Evolutionary conservation across 371 early-diverging fungal genomes (phyloP), one percentile per base, ranked within the genome.

Genomic region (Mucor mucedo): DNA sequence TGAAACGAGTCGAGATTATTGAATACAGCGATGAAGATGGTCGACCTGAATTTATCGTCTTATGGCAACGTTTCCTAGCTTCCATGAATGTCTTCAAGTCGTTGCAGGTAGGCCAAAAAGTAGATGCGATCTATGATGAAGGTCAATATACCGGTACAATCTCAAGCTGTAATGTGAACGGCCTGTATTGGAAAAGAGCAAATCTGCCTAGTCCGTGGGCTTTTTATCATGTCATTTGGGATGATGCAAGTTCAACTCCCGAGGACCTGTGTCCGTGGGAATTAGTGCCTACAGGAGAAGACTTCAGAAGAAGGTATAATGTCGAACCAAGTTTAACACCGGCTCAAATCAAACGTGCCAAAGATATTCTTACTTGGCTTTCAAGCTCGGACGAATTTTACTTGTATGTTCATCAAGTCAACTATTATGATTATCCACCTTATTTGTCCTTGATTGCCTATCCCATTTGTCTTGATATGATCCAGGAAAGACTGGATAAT

Each of bases 11-110:
- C 21, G 77, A 87, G 27, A 78, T 80, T 6, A 76, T 91, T 58
- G 89, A 89, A 60, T 91, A 86, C 63, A 84, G 83, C 50, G 92
- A 91, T 60, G 84, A 86, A 53, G 90, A 89, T 38, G 88, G 85
- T 13, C 78, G 81, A 14, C 90, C 90, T 0, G 92, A 91, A 62
- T 91, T 91, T 60, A 65, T 90, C 49, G 80, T 91, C 0, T 77
- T 89, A 13, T 89, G 84, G 65, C 77, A 84, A 16, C 77, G 86
- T 0, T 91, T 89, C 64, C 71, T 82, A 42, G 78, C 84, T 9
- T 86, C 88, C 2, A 77, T 89, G 81, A 70, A 74, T 16, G 70
- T 82, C 5, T 77, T 78, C 27, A 56, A 54, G 5, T 60, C 66
- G 14, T 68, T 86, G 2, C 67, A 68, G 3, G 66, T 70, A 2